phyloP scores from a whole-genome alignment of 768 basidiomycete species.

The Multifurca ochricompacta region DNA sequence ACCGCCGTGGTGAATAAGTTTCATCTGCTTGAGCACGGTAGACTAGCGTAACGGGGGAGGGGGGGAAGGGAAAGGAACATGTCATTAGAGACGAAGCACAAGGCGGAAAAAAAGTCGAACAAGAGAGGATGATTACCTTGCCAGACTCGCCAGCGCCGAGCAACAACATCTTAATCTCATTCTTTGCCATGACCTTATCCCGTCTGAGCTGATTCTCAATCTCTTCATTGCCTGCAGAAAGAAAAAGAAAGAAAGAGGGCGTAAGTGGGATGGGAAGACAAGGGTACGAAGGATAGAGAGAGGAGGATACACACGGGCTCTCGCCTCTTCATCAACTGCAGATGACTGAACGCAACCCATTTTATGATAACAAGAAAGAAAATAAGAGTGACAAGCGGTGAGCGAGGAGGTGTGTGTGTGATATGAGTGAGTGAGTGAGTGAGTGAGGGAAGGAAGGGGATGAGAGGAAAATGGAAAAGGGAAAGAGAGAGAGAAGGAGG shows the following conservation, averaged over 20 bases:
- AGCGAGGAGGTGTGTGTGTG: too few relatives aligned
- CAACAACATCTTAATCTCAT: constrained; percentile 94
- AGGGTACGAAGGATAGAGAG: constrained; percentile 6
- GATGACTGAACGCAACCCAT: constrained; percentile 76
- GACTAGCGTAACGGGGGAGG: constrained; percentile 57
- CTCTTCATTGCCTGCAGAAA: constrained; percentile 73
- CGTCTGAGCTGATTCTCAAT: constrained; percentile 89
- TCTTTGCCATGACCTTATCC: constrained; percentile 83
- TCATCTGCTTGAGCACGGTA: constrained; percentile 95
- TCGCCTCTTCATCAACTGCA: constrained; percentile 69
- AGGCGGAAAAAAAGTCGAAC: too few relatives aligned
- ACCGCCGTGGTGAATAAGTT: constrained; percentile 87
- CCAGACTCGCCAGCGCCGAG: constrained; percentile 96
- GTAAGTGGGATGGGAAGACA: too few relatives aligned
- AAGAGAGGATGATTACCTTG: constrained; percentile 46
- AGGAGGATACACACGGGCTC: constrained; percentile 54
- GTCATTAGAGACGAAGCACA: neutral
- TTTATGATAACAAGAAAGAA: too few relatives aligned
- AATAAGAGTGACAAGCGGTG: too few relatives aligned
- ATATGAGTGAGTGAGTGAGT: too few relatives aligned
- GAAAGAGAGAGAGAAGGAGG: constrained; percentile 23
- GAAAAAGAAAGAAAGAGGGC: neutral
- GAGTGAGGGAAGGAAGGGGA: constrained; percentile 13
- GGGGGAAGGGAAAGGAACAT: neutral
- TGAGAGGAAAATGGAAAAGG: neutral